Base-by-base conservation (phyloP, 306 rosid genomes). In the Senna siamea region DNA sequence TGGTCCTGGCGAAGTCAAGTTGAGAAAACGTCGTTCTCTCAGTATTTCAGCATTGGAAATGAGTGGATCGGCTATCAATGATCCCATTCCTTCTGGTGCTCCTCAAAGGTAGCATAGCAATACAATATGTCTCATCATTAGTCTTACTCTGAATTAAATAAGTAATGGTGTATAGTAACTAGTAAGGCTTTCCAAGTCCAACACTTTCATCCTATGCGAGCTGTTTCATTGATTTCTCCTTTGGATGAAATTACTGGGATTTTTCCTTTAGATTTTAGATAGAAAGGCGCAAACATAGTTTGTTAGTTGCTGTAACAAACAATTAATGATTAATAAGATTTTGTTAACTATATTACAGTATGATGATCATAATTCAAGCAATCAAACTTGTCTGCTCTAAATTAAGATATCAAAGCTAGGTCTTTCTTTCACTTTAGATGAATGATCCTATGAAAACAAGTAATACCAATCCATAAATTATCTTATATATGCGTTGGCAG, bases 21-120 rank as follows among this genome's bases (percentile, higher is more conserved):
- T 79, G 66, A 87, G 85, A 77, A 87, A 57, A 82, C 91, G 92
- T 10, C 91, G 92, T 10, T 89, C 89, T 69, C 92, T 80, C 28
- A 85, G 90, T 84, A 91, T 87, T 72, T 84, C 97, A 1, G 87
- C 89, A 52, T 40, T 79, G 30, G 67, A 85, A 81, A 87, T 83
- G 74, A 81, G 47, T 19, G 81, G 86, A 23, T 83, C 91, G 26
- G 22, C 71, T n/a, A 57, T 69, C 20, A 54, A 58, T 34, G 90
- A 73, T 64, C 82, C 85, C 65, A 78, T 86, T 43, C 89, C 81
- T 65, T 83, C 88, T 30, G 92, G 90, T 66, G 75, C 88, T 79
- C 85, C 87, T 60, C 82, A 61, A 50, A 75, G 83, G 75, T 87
- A 80, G 75, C 66, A 5, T 2, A 32, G 5, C 37, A 32, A 5